A percentile compares a stretch with the other conserved stretches of the same genome.
These are phyloP conservation scores for Epichloe glyceriae DNA, from an alignment of 2,329 filamentous ascomycete genomes.

Conservation along the genomic window DNA sequence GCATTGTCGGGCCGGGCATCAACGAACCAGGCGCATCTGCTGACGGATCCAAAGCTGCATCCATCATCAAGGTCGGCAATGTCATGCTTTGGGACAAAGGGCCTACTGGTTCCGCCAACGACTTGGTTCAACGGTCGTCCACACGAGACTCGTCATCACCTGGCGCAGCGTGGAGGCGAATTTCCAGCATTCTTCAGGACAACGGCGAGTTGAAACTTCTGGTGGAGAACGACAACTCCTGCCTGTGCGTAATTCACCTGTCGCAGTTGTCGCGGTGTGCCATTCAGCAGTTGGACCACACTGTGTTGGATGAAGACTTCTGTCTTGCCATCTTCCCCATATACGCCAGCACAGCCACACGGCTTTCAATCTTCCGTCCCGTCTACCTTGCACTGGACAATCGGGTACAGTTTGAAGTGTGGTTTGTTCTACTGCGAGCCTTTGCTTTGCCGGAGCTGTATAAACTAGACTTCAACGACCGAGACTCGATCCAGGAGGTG, in stretches of 20 bases:
- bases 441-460: conserved; percentile 91
- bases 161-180: conserved; percentile 62
- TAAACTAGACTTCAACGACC: conserved; percentile 38
- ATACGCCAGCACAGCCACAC: conserved; percentile 63
- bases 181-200: conserved; percentile 88
- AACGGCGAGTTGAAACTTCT: conserved; percentile 90
- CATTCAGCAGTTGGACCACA: conserved; percentile 79
- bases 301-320: conserved; percentile 82
- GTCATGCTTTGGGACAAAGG: conserved; percentile 85
- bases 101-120: conserved; percentile 36
- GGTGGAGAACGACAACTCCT: conserved; percentile 68
- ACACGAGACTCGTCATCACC: conserved; percentile 41
- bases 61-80: conserved; percentile 91
- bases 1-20: conserved; percentile 28
- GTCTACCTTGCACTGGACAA: conserved; percentile 82
- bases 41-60: conserved; percentile 28
- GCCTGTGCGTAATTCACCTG: conserved; percentile 74
- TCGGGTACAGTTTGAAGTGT: conserved; percentile 87
- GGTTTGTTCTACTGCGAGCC: conserved; percentile 83
- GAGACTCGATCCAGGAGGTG: conserved; percentile 30
- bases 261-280: conserved; percentile 81
- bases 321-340: conserved; percentile 94
- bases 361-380: conserved; percentile 68
- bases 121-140: conserved; percentile 44
- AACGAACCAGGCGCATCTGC: conserved; percentile 26